These are phyloP conservation scores for Fonsecaea nubica DNA, from an alignment of 2,329 filamentous ascomycete species.

Conservation along the genomic window DNA sequence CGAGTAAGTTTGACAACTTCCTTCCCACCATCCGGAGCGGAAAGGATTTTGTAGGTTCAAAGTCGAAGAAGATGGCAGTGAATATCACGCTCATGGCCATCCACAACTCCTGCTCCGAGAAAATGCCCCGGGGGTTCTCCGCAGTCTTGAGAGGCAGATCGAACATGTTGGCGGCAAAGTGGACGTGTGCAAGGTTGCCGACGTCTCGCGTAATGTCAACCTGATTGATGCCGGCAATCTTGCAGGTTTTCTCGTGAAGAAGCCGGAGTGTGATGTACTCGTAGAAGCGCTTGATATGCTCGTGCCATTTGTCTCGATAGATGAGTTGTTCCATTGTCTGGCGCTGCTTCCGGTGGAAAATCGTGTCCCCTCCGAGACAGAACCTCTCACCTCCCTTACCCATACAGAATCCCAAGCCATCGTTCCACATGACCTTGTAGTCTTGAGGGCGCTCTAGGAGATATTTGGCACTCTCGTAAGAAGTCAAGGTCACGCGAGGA, in stretches of 20 bases:
- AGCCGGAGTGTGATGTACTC: constrained; percentile 66
- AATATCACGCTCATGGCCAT: constrained; percentile 70
- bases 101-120: constrained; percentile 64
- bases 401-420: constrained; percentile 68
- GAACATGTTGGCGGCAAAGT: constrained; percentile 62
- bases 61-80: constrained; percentile 68
- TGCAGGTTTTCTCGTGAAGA: constrained; percentile 69
- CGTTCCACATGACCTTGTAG: constrained; percentile 71
- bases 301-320: constrained; percentile 67
- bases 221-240: constrained; percentile 66
- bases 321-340: constrained; percentile 64
- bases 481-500: constrained; percentile 63
- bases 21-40: constrained; percentile 65
- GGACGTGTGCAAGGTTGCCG: constrained; percentile 62
- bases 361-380: constrained; percentile 62
- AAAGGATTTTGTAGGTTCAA: constrained; percentile 71
- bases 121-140: constrained; percentile 58
- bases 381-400: constrained; percentile 63
- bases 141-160: constrained; percentile 63
- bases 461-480: constrained; percentile 66
- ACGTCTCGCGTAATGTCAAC: constrained; percentile 72
- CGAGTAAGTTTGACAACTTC: constrained; percentile 65
- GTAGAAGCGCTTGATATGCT: constrained; percentile 71
- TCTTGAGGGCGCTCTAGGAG: constrained; percentile 66
- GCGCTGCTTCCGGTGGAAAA: constrained; percentile 58